Conservation (phyloP, 495 filamentous ascomycete genomes). For the Achaetomiella virescens region DNA sequence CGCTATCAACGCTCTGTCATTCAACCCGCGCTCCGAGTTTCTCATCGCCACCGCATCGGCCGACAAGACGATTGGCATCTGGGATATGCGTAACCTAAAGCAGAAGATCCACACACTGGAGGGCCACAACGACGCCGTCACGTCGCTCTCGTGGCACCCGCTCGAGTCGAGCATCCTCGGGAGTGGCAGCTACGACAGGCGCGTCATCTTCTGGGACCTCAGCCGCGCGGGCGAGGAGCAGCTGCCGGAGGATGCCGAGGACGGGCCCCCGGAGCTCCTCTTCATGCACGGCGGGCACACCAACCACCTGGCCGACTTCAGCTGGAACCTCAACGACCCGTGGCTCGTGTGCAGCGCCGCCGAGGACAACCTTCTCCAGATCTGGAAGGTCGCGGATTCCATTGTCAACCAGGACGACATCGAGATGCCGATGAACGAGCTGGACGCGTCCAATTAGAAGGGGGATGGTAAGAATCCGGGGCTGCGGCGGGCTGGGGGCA, state of each 20-base stretch:
- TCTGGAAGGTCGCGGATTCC: slow-evolving; percentile 90
- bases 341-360: slow-evolving; percentile 93
- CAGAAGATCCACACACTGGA: slow-evolving; percentile 79
- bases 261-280: slow-evolving; percentile 91
- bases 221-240: slow-evolving; percentile 90
- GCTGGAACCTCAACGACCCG: slow-evolving; percentile 92
- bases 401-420: slow-evolving; percentile 79
- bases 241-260: slow-evolving; percentile 88
- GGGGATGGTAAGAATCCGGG: slow-evolving; percentile 3
- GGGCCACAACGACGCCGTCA: slow-evolving; percentile 81
- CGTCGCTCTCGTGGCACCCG: slow-evolving; percentile 89
- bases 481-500: neutral
- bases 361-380: slow-evolving; percentile 93
- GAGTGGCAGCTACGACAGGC: slow-evolving; percentile 83
- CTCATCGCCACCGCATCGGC: slow-evolving; percentile 87
- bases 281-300: slow-evolving; percentile 99
- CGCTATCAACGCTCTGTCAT: slow-evolving; percentile 89
- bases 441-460: slow-evolving; percentile 46
- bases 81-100: slow-evolving; percentile 87
- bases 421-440: slow-evolving; percentile 70
- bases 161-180: slow-evolving; percentile 80
- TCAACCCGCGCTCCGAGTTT: slow-evolving; percentile 82
- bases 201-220: slow-evolving; percentile 95
- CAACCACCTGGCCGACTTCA: slow-evolving; percentile 91
- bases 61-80: slow-evolving; percentile 89